phyloP scores from a whole-genome alignment of 176 grass and related monocot genomes.

The Musa itinerans region DNA sequence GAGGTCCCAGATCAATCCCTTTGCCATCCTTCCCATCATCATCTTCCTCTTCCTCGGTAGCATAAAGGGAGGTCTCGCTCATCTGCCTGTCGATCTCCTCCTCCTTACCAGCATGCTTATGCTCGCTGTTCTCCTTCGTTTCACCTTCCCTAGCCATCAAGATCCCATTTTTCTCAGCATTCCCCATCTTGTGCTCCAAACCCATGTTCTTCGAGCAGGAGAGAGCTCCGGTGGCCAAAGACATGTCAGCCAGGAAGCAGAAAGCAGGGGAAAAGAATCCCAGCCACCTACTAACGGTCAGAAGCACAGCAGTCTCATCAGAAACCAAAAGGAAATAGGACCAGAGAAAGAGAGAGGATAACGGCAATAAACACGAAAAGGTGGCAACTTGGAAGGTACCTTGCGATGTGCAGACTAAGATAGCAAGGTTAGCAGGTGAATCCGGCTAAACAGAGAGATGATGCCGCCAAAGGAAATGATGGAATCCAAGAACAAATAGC shows the following conservation, averaged over 20 bases:
- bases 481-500: not conserved
- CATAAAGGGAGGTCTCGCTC: not conserved
- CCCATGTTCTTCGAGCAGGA: not conserved
- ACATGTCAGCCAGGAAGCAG: not conserved
- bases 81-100: not conserved
- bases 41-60: not conserved
- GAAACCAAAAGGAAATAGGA: no score
- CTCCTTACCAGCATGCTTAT: not conserved
- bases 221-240: not conserved
- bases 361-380: not conserved
- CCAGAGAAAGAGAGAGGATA: not conserved
- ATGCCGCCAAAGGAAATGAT: not conserved
- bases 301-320: not conserved
- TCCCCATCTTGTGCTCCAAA: not conserved
- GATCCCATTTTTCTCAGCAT: not conserved
- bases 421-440: not conserved
- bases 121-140: not conserved
- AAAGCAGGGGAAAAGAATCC: not conserved
- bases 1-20: not conserved
- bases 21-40: not conserved
- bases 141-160: not conserved
- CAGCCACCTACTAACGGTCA: not conserved
- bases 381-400: not conserved
- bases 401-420: not conserved
- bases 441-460: not conserved